phyloP scores from a whole-genome alignment of 2,329 filamentous ascomycete genomes.

The Fusarium sp. region DNA sequence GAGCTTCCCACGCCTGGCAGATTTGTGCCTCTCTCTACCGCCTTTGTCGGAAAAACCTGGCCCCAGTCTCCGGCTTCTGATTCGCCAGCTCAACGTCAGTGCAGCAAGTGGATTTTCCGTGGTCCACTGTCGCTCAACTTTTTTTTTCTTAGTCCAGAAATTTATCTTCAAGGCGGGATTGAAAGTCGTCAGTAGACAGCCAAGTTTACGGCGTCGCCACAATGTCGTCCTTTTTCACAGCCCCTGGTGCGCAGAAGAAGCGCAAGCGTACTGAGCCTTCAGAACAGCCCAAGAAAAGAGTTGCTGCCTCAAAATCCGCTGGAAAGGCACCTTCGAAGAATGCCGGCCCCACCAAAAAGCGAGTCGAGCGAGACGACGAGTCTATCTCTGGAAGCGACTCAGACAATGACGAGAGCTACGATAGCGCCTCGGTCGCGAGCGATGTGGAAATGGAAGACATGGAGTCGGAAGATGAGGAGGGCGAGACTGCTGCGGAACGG shows the following conservation, averaged over 20 bases:
- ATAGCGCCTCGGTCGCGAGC: constrained; percentile 58
- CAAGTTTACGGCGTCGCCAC: constrained; percentile 49
- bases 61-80: constrained; percentile 39
- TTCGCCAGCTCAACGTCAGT: constrained; percentile 37
- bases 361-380: constrained; percentile 68
- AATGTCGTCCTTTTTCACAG: constrained; percentile 98
- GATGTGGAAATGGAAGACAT: constrained; percentile 62
- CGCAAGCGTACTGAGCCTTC: constrained; percentile 77
- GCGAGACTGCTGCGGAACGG: constrained; percentile 90
- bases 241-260: constrained; percentile 89
- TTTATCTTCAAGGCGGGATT: constrained; percentile 50
- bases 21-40: constrained; percentile 54
- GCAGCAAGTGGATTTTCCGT: constrained; percentile 41
- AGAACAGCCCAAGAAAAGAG: constrained; percentile 71
- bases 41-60: constrained; percentile 52
- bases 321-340: constrained; percentile 59
- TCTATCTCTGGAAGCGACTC: constrained; percentile 91
- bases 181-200: constrained; percentile 48
- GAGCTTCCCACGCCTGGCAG: constrained; percentile 39
- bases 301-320: constrained; percentile 62
- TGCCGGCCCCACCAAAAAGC: constrained; percentile 59
- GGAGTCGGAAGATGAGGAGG: constrained; percentile 79
- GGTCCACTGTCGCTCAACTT: constrained; percentile 53
- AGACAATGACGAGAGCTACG: constrained; percentile 69
- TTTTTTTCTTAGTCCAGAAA: constrained; percentile 56